Evolutionary conservation across 352 stramenopile genomes (phyloP).

Genomic region (Phytophthora brassicae): DNA sequence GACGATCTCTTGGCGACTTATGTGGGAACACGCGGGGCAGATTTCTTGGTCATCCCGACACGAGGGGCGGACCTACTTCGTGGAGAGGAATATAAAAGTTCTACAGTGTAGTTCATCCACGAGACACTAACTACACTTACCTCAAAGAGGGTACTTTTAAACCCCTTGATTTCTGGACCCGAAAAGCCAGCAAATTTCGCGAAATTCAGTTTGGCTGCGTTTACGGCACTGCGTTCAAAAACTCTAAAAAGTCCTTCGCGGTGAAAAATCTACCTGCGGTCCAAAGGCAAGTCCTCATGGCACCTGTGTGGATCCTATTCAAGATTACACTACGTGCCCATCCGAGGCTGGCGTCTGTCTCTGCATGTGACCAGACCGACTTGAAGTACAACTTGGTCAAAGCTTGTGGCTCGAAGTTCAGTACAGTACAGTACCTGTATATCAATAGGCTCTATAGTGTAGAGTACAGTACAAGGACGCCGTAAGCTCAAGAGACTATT

Average conservation of each 20-base stretch:
- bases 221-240: background rate
- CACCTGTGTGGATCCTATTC: constrained; percentile 1
- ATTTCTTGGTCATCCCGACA: constrained; percentile 9
- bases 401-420: constrained; percentile 14
- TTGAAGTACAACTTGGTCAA: too few relatives aligned
- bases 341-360: constrained; percentile 17
- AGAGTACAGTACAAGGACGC: too few relatives aligned
- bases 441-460: too few relatives aligned
- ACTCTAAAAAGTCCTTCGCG: background rate
- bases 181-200: too few relatives aligned
- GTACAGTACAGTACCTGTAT: constrained; percentile 5
- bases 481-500: constrained; percentile 11
- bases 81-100: constrained; percentile 6
- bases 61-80: constrained; percentile 20
- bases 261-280: constrained; percentile 7
- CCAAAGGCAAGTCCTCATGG: constrained; percentile 17
- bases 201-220: too few relatives aligned
- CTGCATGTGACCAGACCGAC: constrained; percentile 23
- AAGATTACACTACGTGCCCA: constrained; percentile 4
- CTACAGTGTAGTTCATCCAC: too few relatives aligned
- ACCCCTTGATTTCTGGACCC: too few relatives aligned
- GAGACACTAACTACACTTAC: too few relatives aligned
- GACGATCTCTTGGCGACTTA: constrained; percentile 21
- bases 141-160: too few relatives aligned
- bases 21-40: constrained; percentile 8